phyloP scores from a whole-genome alignment of 2,329 filamentous ascomycete species.

The Aspergillus tamarii region DNA sequence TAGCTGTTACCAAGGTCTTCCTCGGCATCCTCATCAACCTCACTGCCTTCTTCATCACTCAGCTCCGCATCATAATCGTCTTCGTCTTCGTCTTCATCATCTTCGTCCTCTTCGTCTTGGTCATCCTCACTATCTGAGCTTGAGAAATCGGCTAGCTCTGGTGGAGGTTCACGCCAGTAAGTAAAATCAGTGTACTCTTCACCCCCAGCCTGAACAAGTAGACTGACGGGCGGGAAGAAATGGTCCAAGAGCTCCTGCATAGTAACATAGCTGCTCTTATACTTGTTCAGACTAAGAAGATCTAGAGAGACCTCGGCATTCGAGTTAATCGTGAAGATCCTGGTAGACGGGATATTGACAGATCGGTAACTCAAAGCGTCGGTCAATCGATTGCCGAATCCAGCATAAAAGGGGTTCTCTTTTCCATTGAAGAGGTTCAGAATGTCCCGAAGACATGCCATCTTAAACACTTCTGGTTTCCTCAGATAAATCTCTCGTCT shows the following conservation, averaged over 20 bases:
- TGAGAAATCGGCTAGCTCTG: conserved; percentile 86
- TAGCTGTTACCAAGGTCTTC: conserved; percentile 49
- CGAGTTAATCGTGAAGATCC: conserved; percentile 98
- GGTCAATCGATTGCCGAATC: conserved; percentile 94
- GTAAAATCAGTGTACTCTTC: conserved; percentile 97
- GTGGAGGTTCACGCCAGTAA: conserved; percentile 86
- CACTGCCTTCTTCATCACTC: conserved; percentile 58
- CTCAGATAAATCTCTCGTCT: conserved; percentile 90
- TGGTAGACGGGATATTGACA: conserved; percentile 89
- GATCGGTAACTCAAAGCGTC: conserved; percentile 95
- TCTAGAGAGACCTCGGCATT: conserved; percentile 95
- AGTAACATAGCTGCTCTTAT: conserved; percentile 94
- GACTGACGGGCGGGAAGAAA: conserved; percentile 90
- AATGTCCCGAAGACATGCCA: conserved; percentile 96
- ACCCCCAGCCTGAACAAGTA: conserved; percentile 83
- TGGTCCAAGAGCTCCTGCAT: conserved; percentile 98
- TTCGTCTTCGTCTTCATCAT: conserved; percentile 49
- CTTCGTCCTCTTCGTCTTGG: conserved; percentile 56
- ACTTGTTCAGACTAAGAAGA: conserved; percentile 85
- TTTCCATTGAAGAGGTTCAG: conserved; percentile 79
- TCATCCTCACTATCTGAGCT: conserved; percentile 70
- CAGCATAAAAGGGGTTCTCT: conserved; percentile 88
- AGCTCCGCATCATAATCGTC: conserved; percentile 42
- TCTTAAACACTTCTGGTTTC: conserved; percentile 98
- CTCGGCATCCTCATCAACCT: conserved; percentile 52